phyloP scores from a whole-genome alignment of 306 rosid species.

The Prosopis cineraria region DNA sequence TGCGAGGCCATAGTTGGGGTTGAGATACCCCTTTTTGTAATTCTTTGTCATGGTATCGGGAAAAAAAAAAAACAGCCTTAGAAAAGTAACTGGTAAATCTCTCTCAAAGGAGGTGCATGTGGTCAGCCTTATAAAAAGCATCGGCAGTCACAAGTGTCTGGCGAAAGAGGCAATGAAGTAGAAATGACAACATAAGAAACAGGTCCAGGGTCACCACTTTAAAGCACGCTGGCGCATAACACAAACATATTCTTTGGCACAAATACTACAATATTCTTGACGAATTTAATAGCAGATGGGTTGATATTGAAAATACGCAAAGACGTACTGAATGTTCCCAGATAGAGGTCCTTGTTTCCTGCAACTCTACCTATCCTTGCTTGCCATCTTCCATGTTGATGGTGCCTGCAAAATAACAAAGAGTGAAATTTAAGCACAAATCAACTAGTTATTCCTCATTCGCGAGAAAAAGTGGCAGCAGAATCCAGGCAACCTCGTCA shows the following conservation, averaged over 20 bases:
- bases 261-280: not conserved
- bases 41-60: not conserved
- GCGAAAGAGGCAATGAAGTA: constrained; percentile 36
- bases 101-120: constrained; percentile 38
- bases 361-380: constrained; percentile 99
- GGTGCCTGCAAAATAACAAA: constrained; percentile 63
- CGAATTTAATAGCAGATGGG: not conserved
- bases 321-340: constrained; percentile 89
- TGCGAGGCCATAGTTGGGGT: not conserved
- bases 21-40: not conserved
- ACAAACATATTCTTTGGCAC: not conserved
- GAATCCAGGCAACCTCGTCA: constrained; percentile 69
- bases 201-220: constrained; percentile 7
- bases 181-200: constrained; percentile 31
- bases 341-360: constrained; percentile 97
- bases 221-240: not conserved
- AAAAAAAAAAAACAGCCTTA: constrained; percentile 50
- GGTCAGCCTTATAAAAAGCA: constrained; percentile 64
- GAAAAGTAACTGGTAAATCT: constrained; percentile 35
- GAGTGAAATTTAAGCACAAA: not conserved
- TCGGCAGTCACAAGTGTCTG: constrained; percentile 35
- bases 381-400: constrained; percentile 99
- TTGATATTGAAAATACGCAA: not conserved
- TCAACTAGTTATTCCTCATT: not conserved
- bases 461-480: not conserved